phyloP scores from a whole-genome alignment of 805 yeast species.

The Grigorovia jiainica region DNA sequence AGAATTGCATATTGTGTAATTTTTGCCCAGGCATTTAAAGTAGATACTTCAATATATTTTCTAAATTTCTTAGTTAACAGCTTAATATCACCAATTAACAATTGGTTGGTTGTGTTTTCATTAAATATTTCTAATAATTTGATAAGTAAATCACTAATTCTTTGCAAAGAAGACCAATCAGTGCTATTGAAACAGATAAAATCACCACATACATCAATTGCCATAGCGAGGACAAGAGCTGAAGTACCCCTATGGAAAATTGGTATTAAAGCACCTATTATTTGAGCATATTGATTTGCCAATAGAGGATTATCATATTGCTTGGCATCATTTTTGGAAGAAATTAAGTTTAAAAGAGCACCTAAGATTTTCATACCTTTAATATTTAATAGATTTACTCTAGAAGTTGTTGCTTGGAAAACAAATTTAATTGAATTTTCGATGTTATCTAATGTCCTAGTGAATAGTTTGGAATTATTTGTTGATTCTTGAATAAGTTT shows the following conservation, averaged over 20 bases:
- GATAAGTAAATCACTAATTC: slow-evolving; percentile 57
- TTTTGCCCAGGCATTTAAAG: slow-evolving; percentile 68
- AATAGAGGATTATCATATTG: slow-evolving; percentile 60
- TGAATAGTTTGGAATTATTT: slow-evolving; percentile 17
- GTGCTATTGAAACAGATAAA: slow-evolving; percentile 57
- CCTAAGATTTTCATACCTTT: slow-evolving; percentile 61
- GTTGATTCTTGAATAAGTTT: slow-evolving; percentile 6
- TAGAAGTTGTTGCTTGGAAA: slow-evolving; percentile 71
- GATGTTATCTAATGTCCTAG: not conserved
- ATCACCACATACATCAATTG: slow-evolving; percentile 68
- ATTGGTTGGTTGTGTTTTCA: slow-evolving; percentile 14
- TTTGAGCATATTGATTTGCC: slow-evolving; percentile 92
- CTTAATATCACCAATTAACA: slow-evolving; percentile 43
- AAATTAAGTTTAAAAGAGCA: slow-evolving; percentile 49
- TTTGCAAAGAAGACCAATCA: slow-evolving; percentile 37
- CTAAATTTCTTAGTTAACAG: slow-evolving; percentile 37
- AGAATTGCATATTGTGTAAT: slow-evolving; percentile 31
- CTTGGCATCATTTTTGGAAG: slow-evolving; percentile 52
- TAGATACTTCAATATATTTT: slow-evolving; percentile 47
- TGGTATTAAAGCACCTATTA: slow-evolving; percentile 80
- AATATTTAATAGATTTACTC: slow-evolving; percentile 48
- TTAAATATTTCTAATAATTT: slow-evolving; percentile 51
- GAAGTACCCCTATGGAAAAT: slow-evolving; percentile 70
- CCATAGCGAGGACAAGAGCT: slow-evolving; percentile 63
- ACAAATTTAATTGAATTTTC: slow-evolving; percentile 54